Percentiles rank a stretch among this genome's conserved stretches.
These are phyloP conservation scores for Diutina rugosa DNA, from an alignment of 1,139 yeast genomes.

Conservation along the genomic window DNA sequence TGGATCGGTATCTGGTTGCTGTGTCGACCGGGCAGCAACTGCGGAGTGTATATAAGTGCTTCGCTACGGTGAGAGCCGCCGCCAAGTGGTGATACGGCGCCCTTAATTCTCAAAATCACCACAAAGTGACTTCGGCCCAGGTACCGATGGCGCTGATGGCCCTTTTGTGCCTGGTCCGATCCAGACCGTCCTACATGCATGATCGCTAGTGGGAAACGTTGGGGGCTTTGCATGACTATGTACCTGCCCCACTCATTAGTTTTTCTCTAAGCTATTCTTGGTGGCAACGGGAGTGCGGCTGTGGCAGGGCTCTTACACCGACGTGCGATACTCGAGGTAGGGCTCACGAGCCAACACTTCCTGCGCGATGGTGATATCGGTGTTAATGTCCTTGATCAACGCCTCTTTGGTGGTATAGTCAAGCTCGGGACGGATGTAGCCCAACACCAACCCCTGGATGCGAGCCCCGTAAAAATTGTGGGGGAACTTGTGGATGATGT, in stretches of 20 bases:
- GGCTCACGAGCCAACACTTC: not conserved
- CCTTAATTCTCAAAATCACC: not conserved
- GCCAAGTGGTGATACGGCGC: not conserved
- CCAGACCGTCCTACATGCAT: not conserved
- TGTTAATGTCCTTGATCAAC: conserved; percentile 69
- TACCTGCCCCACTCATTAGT: not conserved
- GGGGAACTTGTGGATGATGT: conserved; percentile 63
- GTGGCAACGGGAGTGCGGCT: not conserved
- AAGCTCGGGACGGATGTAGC: conserved; percentile 85
- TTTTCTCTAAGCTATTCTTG: too few species aligned
- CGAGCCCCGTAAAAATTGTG: conserved; percentile 72
- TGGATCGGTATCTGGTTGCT: not conserved
- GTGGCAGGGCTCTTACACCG: not conserved
- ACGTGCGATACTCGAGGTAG: not conserved
- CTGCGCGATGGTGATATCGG: conserved; percentile 61
- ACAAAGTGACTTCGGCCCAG: too few species aligned
- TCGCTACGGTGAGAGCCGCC: too few species aligned
- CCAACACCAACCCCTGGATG: conserved; percentile 58
- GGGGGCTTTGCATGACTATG: not conserved
- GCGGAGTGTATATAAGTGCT: not conserved
- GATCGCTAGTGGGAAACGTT: not conserved
- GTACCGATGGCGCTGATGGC: too few species aligned
- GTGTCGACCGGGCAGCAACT: not conserved
- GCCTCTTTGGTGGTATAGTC: conserved; percentile 82
- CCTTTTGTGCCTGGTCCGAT: not conserved